Conservation (phyloP, 352 stramenopile genomes). For the Aphanomyces stellatus region DNA sequence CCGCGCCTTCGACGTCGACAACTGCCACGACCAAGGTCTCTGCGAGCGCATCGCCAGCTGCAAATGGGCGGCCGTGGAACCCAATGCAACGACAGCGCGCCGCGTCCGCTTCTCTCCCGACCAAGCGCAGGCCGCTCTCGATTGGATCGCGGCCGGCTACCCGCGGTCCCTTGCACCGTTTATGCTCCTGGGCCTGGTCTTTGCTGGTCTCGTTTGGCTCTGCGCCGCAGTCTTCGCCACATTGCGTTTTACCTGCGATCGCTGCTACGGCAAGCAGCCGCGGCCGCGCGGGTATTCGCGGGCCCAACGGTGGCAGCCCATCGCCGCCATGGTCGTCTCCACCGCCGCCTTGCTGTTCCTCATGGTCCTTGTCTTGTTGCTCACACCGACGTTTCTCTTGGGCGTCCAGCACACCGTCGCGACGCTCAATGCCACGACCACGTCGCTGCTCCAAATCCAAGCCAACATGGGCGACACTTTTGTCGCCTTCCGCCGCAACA, state of each 20-base stretch:
- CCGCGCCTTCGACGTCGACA: background rate
- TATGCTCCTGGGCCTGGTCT: background rate
- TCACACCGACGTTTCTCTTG: background rate
- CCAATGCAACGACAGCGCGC: background rate
- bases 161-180: background rate
- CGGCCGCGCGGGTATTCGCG: background rate
- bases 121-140: background rate
- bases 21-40: background rate
- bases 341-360: background rate
- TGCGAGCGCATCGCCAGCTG: conserved; percentile 6
- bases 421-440: background rate
- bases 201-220: background rate
- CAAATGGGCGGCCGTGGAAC: background rate
- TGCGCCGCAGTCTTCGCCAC: background rate
- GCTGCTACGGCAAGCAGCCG: background rate
- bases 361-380: background rate
- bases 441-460: background rate
- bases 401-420: background rate
- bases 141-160: background rate
- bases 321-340: background rate
- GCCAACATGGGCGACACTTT: too few relatives aligned
- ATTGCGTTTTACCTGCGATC: conserved; percentile 1
- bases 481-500: background rate
- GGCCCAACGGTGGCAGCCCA: background rate
- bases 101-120: background rate